Evolutionary conservation across 371 early-diverging fungal species (phyloP).

Genomic region (Rhizomucor pusillus): DNA sequence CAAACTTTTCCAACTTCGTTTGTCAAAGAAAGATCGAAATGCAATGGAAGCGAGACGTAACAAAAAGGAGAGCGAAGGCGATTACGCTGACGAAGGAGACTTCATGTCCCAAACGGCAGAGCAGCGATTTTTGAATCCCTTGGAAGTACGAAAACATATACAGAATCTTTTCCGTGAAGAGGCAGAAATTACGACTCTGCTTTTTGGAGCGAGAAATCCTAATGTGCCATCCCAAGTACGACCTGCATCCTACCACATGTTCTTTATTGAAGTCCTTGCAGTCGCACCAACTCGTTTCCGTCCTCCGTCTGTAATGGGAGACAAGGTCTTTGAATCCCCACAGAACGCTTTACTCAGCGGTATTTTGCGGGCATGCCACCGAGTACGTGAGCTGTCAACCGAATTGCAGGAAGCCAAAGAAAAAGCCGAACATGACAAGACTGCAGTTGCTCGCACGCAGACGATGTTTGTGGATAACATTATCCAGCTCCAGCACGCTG

Average conservation of each 20-base stretch:
- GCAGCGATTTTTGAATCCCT: slow-evolving; percentile 70
- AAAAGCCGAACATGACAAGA: slow-evolving; percentile 37
- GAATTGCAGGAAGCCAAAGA: slow-evolving; percentile 34
- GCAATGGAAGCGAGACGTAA: slow-evolving; percentile 57
- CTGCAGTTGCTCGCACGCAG: slow-evolving; percentile 35
- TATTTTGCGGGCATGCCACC: slow-evolving; percentile 81
- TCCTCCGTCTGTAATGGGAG: slow-evolving; percentile 89
- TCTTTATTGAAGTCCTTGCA: slow-evolving; percentile 93
- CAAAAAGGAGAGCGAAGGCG: slow-evolving; percentile 14
- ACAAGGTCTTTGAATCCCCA: slow-evolving; percentile 90
- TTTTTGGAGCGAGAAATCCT: slow-evolving; percentile 77
- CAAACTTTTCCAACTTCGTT: slow-evolving; percentile 85
- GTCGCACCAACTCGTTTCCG: slow-evolving; percentile 97
- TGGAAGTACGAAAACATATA: slow-evolving; percentile 79
- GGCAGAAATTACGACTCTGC: slow-evolving; percentile 63
- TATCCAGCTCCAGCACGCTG: slow-evolving; percentile 85
- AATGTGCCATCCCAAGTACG: slow-evolving; percentile 38
- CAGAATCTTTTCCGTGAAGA: slow-evolving; percentile 78
- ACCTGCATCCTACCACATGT: slow-evolving; percentile 74
- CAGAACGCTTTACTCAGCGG: slow-evolving; percentile 87
- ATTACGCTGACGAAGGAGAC: slow-evolving; percentile 19
- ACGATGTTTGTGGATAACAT: slow-evolving; percentile 68
- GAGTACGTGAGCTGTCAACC: slow-evolving; percentile 60
- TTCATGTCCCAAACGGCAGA: slow-evolving; percentile 18
- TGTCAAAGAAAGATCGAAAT: slow-evolving; percentile 68